Base-by-base conservation (phyloP, 1,139 yeast genomes). In the Suhomyces panamericanus region DNA sequence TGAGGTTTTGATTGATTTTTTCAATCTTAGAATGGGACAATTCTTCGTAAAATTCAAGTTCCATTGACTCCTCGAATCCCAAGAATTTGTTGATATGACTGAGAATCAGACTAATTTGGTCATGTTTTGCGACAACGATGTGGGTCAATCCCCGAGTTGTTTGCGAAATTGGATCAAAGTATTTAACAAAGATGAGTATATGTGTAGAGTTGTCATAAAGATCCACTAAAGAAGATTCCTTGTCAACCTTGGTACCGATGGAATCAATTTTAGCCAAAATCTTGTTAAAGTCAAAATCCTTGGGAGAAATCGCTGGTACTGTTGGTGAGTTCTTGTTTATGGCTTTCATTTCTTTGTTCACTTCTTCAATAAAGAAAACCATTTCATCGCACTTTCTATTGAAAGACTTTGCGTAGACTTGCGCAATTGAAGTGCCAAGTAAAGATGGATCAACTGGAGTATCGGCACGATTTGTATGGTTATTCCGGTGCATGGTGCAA, bases 381-480 rank as follows among this genome's bases (percentile, higher is more conserved):
- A 78, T 65, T 48, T 73, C 75, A 51, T 73, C 78, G 49, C 64
- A 69, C 53, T 66, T 71, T 44, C 65, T 62, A 49, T 67, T 73
- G 55, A 71, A 73, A 31, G 61, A 59, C 44, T 67, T 71, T 38
- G 67, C 64, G 48, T 76, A 74, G 3, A 79, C 68, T 36, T 75
- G 73, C 28, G 54, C 58, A 27, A 72, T 63, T 2, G 69, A 57
- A 15, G 60, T 49, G 29, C 64, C 63, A 8, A 59, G 55, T 24
- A 59, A 38, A 10, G 69, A 67, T 4, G 65, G 69, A 2, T 75
- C 70, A 13, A 87, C 60, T 3, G 76, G 78, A 5, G 69, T 58
- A 49, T 82, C 85, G 1, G 87, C 78, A 53, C 97, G 75, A 43
- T 80, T 70, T 0, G 97, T 87, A 50, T 78, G 80, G 60, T 89